Evolutionary conservation across 768 basidiomycete genomes (phyloP), one percentile per base, ranked within the genome.

Genomic region (Nidularia pulvinata): DNA sequence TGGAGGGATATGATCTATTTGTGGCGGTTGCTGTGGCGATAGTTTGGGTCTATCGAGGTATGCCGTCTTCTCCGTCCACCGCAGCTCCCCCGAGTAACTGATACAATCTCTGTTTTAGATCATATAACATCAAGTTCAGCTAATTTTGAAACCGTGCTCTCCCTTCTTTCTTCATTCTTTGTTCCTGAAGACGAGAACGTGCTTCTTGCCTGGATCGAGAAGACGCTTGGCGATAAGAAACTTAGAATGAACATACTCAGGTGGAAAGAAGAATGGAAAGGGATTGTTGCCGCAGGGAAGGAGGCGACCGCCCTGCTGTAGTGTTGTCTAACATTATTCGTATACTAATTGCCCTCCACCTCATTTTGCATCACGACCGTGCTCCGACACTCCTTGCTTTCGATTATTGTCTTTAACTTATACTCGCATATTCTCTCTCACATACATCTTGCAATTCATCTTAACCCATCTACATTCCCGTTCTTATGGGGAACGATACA

Each of bases 151-250:
- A 95, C 90, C 3, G 86, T 98, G 16, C 75, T 98, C 13, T 95
- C 93, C 11, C 74, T 95, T 11, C 74, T 99, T 7, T 96, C 95
- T 0, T 96, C 94, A 6, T 96, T 94, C 72, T 98, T 97, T 65
- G 86, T 98, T 6, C 91, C 93, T 0, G 91, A 96, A 67, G 85
- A 92, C 61, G 96, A 98, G 56, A 84, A 98, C 60, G 71, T 76
- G 4, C 76, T 97, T 30, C 71, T 99, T 59, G 69, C 75, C 1
- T 99, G 95, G 95, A 84, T 98, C 47, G 82, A 88, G 65, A 78
- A 69, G 56, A 73, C 73, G 53, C 71, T 83, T 6, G 73, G 72
- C 11, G 77, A 81, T 65, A 81, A 82, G 71, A 93, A 87, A 57
- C 70, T 96, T 45, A 77, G 89, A 49, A 64, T 73, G 14, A 84